These are phyloP conservation scores for Aspergillus bertholletiae DNA, from an alignment of 495 filamentous ascomycete species.

Conservation along the genomic window DNA sequence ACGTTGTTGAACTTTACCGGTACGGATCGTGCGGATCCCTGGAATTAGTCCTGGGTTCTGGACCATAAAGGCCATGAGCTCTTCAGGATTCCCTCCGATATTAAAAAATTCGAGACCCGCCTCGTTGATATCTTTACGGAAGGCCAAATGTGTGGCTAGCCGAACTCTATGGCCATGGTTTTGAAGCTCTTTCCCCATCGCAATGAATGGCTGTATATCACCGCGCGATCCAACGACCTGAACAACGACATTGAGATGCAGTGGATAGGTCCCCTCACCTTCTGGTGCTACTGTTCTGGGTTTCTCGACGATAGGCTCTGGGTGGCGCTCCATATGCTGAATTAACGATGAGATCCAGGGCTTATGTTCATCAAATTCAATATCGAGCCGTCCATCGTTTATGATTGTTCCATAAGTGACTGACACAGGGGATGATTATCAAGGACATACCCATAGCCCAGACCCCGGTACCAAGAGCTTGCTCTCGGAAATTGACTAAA, in stretches of 20 bases:
- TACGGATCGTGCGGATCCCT: conserved; percentile 58
- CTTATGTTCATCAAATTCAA: no score
- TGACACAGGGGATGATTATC: no score
- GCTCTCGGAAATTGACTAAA: no score
- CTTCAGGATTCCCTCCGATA: conserved; percentile 72
- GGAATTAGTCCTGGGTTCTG: conserved; percentile 80
- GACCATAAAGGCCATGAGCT: conserved; percentile 85
- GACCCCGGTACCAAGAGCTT: no score
- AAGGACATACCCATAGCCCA: no score
- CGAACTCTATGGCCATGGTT: conserved; percentile 71
- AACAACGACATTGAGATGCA: not conserved
- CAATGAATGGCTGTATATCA: conserved; percentile 74
- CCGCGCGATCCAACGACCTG: conserved; percentile 28
- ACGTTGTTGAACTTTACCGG: conserved; percentile 61
- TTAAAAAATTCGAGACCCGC: conserved; percentile 73
- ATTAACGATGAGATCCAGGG: no score
- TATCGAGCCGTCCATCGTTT: no score
- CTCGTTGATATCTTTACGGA: conserved; percentile 63
- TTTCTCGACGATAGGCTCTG: no score
- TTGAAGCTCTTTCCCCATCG: conserved; percentile 61
- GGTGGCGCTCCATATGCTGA: no score
- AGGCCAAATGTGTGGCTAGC: conserved; percentile 70
- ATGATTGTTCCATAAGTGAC: no score
- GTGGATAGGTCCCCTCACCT: no score
- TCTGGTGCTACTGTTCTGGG: no score